phyloP scores from a whole-genome alignment of 1,284 basidiomycete genomes.

The Sporisorium reilianum region DNA sequence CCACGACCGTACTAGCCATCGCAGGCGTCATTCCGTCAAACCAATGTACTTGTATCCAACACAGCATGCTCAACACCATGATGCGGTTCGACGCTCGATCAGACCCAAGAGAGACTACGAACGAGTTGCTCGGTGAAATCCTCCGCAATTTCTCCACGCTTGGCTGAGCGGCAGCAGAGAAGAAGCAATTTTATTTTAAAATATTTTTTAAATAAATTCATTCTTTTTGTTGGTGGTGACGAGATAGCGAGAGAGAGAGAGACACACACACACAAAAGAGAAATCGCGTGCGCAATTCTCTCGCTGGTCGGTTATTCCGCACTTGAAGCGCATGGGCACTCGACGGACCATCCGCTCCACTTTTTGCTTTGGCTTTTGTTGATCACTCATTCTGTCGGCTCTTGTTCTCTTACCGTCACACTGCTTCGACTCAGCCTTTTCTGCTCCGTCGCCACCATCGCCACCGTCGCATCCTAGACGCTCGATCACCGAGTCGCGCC shows the following conservation, averaged over 20 bases:
- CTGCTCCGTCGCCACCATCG: neutral
- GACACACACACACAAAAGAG: too few relatives aligned
- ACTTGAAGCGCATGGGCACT: neutral
- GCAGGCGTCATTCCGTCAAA: neutral
- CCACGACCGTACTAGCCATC: constrained; percentile 32
- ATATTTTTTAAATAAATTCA: too few relatives aligned
- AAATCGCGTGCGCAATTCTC: too few relatives aligned
- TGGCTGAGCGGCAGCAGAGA: too few relatives aligned
- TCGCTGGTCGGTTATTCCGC: neutral
- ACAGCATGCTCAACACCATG: neutral
- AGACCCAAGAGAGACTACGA: neutral
- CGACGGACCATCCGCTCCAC: neutral
- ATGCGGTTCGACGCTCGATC: neutral
- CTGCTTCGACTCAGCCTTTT: constrained; percentile 4
- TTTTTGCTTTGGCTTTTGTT: neutral
- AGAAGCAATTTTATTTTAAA: too few relatives aligned
- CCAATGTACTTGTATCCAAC: constrained; percentile 6
- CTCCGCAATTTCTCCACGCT: too few relatives aligned
- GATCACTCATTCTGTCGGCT: neutral
- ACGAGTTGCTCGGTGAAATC: too few relatives aligned
- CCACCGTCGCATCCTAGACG: constrained; percentile 1
- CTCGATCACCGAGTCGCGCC: neutral
- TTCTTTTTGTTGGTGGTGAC: too few relatives aligned
- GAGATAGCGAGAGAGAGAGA: too few relatives aligned
- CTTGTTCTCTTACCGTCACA: neutral